These are phyloP conservation scores for Nakaseomyces delphensis DNA, from an alignment of 1,139 yeast species.

Conservation along the genomic window DNA sequence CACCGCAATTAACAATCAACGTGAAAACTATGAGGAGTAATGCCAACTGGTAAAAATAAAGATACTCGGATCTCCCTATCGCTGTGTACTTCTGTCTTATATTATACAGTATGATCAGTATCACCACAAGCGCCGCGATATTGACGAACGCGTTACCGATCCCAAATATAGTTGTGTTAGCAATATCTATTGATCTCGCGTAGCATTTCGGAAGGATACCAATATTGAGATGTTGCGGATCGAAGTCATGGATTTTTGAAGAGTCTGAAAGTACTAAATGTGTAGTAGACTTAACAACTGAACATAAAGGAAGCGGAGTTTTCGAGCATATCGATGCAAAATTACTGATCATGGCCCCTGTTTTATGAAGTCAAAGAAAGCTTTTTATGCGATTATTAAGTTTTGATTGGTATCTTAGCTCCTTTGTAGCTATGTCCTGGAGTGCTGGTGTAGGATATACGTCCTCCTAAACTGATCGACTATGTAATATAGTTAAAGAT, in stretches of 20 bases:
- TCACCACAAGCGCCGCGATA: constrained; percentile 58
- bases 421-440: no score
- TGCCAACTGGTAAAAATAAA: constrained; percentile 57
- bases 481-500: no score
- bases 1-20: constrained; percentile 83
- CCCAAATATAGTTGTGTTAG: constrained; percentile 85
- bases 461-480: no score
- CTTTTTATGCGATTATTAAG: background rate
- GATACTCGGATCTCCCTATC: constrained; percentile 82
- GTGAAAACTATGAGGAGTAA: constrained; percentile 53
- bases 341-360: constrained; percentile 53
- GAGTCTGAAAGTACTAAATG: constrained; percentile 23
- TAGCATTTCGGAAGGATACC: constrained; percentile 76
- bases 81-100: constrained; percentile 84
- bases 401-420: no score
- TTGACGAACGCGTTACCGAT: constrained; percentile 85
- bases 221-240: constrained; percentile 20
- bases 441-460: no score
- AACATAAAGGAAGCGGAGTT: constrained; percentile 71
- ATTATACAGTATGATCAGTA: constrained; percentile 67
- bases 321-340: constrained; percentile 58
- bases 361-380: background rate
- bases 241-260: constrained; percentile 19
- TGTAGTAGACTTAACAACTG: constrained; percentile 27
- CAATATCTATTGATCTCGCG: constrained; percentile 75